Conservation (phyloP, 139 green algal genomes). For the Nannochloris sp. region DNA sequence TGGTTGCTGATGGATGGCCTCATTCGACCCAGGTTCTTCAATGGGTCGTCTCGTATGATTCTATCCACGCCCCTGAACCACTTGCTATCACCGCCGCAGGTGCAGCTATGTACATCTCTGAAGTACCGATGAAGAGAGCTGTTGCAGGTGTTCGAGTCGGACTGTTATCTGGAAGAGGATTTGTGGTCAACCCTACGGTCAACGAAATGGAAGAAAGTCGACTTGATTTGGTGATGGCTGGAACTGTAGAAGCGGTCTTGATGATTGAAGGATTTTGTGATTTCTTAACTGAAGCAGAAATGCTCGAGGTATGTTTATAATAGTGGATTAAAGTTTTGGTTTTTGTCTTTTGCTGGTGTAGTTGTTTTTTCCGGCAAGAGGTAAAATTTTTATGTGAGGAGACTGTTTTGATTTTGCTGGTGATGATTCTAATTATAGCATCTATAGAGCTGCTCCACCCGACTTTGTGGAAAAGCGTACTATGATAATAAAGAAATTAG, state of each 20-base stretch:
- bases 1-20: slow-evolving; percentile 83
- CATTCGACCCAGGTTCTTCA: slow-evolving; percentile 80
- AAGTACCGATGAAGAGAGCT: slow-evolving; percentile 71
- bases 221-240: slow-evolving; percentile 88
- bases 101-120: slow-evolving; percentile 74
- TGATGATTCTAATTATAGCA: slow-evolving; percentile 9
- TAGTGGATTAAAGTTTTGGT: background rate
- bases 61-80: slow-evolving; percentile 67
- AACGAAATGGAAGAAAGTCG: slow-evolving; percentile 45
- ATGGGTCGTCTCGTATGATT: slow-evolving; percentile 87
- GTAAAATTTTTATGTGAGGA: background rate
- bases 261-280: slow-evolving; percentile 98
- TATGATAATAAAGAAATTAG: slow-evolving; percentile 21
- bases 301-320: slow-evolving; percentile 59
- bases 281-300: slow-evolving; percentile 85
- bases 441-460: slow-evolving; percentile 25
- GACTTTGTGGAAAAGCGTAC: background rate
- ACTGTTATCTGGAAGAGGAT: slow-evolving; percentile 40
- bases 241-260: slow-evolving; percentile 82
- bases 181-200: slow-evolving; percentile 81
- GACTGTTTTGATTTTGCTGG: background rate
- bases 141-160: slow-evolving; percentile 88
- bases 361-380: background rate
- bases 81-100: slow-evolving; percentile 89
- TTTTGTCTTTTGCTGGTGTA: slow-evolving; percentile 3